Percentiles rank a stretch among this genome's conserved stretches.
Evolutionary conservation across 495 filamentous ascomycete species (phyloP).

Genomic region (Penicillium nucicola): DNA sequence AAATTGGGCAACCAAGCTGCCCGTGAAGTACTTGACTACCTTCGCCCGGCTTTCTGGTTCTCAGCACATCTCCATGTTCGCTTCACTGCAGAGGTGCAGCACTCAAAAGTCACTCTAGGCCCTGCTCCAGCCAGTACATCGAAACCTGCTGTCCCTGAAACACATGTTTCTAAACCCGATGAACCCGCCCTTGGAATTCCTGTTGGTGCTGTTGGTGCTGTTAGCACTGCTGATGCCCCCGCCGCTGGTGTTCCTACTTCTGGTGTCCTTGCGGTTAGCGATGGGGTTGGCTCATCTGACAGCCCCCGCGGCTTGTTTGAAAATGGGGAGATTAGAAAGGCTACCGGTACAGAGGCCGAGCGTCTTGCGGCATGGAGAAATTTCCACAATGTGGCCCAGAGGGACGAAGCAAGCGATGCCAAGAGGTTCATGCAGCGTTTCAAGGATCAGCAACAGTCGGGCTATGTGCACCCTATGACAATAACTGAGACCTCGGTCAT

Average conservation of each 20-base stretch:
- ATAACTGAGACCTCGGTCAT: too few species aligned
- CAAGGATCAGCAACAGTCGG: too few species aligned
- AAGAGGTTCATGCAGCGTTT: too few species aligned
- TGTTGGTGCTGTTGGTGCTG: too few species aligned
- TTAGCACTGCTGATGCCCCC: background rate
- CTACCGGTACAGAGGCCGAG: background rate
- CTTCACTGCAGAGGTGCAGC: constrained; percentile 69
- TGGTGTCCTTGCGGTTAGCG: too few species aligned
- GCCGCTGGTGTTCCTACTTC: constrained; percentile 1
- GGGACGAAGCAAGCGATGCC: too few species aligned
- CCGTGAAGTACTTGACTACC: constrained; percentile 69
- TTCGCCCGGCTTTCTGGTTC: constrained; percentile 88
- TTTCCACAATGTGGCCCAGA: constrained; percentile 11
- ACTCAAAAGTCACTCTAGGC: constrained; percentile 24
- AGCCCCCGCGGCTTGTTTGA: background rate
- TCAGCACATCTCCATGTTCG: constrained; percentile 90
- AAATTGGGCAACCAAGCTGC: constrained; percentile 76
- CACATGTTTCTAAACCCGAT: too few species aligned
- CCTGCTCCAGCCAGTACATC: background rate
- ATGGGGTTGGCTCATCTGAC: background rate
- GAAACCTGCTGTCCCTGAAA: background rate
- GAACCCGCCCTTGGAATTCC: too few species aligned
- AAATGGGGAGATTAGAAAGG: background rate
- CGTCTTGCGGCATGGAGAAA: constrained; percentile 32
- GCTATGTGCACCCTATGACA: too few species aligned